Conservation (phyloP, 192 early-diverging fungal species). For the Radiomyces spectabilis region DNA sequence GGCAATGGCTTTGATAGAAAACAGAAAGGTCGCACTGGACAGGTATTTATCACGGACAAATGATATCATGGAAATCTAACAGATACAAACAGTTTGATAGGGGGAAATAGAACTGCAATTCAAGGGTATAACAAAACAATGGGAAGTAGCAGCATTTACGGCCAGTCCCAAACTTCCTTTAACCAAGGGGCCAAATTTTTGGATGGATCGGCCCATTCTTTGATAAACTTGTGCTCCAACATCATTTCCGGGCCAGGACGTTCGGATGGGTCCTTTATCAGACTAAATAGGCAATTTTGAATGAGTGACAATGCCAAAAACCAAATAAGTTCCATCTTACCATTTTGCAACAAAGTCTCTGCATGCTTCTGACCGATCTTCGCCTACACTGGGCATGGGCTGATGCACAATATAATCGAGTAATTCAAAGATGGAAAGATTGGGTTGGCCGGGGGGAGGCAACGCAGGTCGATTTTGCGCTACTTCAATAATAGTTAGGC, state of each 20-base stretch:
- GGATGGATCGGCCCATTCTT: constrained; percentile 39
- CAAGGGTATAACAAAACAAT: no score
- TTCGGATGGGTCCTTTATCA: constrained; percentile 63
- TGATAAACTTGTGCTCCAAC: constrained; percentile 59
- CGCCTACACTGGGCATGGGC: constrained; percentile 70
- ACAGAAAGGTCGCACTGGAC: no score
- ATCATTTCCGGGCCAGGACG: constrained; percentile 66
- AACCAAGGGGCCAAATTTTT: constrained; percentile 67
- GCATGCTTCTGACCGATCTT: constrained; percentile 49
- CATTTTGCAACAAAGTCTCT: constrained; percentile 64
- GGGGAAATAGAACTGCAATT: no score
- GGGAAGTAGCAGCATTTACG: no score
- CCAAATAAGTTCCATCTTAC: constrained; percentile 25
- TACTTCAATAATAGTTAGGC: constrained; percentile 87
- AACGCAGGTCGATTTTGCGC: constrained; percentile 89
- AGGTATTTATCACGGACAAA: no score
- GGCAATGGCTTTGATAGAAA: no score
- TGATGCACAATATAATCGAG: constrained; percentile 87
- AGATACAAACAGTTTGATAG: no score
- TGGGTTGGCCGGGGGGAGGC: constrained; percentile 67
- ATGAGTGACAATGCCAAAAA: neutral
- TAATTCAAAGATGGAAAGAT: constrained; percentile 85
- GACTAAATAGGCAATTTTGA: constrained; percentile 26
- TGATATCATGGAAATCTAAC: no score
- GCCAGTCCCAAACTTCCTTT: constrained; percentile 58